Evolutionary conservation across 495 filamentous ascomycete genomes (phyloP).

Genomic region (Hypoxylon perforatum): DNA sequence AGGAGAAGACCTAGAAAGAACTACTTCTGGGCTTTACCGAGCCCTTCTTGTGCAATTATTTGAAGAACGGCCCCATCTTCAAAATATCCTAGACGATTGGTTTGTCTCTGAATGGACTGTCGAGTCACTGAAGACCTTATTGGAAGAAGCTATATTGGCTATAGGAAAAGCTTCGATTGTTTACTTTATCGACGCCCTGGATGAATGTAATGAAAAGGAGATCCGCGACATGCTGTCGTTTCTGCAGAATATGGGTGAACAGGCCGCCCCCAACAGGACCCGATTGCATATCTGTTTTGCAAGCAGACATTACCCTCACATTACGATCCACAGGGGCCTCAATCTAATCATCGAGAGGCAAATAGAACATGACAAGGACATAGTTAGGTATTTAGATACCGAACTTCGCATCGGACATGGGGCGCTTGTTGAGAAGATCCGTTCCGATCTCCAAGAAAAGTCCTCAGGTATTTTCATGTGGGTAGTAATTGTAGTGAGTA

Average conservation of each 20-base stretch:
- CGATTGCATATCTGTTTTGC: conserved; percentile 53
- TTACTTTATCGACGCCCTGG: conserved; percentile 33
- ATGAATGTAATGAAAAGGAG: conserved; percentile 13
- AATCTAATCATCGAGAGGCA: conserved; percentile 40
- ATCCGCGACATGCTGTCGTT: conserved; percentile 6
- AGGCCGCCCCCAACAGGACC: neutral
- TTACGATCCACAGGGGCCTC: conserved; percentile 50
- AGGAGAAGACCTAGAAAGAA: conserved; percentile 61
- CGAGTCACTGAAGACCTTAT: conserved; percentile 43
- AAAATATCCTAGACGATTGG: conserved; percentile 23
- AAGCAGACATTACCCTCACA: conserved; percentile 63
- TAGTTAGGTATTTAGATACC: conserved; percentile 35
- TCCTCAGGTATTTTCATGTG: conserved; percentile 62
- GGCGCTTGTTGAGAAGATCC: conserved; percentile 42
- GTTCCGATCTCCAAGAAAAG: conserved; percentile 50
- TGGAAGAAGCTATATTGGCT: conserved; percentile 40
- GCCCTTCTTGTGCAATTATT: conserved; percentile 56
- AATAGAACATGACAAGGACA: conserved; percentile 42
- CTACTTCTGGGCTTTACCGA: conserved; percentile 65
- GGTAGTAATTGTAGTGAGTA: conserved; percentile 58
- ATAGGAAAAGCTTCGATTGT: conserved; percentile 22
- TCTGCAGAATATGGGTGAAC: neutral
- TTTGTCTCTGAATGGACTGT: conserved; percentile 27
- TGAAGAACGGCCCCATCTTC: conserved; percentile 37
- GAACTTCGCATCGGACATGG: conserved; percentile 19